These are phyloP conservation scores for Scutellaria barbata DNA, from an alignment of 257 asterid species.

Conservation along the genomic window DNA sequence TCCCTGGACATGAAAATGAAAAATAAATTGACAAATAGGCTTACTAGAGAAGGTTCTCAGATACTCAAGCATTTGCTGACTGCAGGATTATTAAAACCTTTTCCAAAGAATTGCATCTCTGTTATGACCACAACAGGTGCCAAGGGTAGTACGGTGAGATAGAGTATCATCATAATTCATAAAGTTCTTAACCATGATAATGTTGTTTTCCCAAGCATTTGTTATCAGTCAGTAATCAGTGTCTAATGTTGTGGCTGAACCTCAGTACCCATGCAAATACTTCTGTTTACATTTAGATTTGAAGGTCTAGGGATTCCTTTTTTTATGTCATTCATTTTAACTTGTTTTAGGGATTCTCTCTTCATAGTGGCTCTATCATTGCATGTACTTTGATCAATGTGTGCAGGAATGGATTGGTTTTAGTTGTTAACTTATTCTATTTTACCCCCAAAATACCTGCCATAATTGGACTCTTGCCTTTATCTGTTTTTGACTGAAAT, in stretches of 20 bases:
- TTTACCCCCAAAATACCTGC: not conserved
- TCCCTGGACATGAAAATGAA: constrained; percentile 93
- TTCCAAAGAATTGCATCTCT: constrained; percentile 93
- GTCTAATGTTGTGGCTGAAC: not conserved
- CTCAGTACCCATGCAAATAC: not conserved
- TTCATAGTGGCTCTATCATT: not conserved
- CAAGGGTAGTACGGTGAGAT: constrained; percentile 96
- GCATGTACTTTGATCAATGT: not conserved
- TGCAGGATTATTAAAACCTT: constrained; percentile 78
- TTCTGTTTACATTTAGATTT: not conserved
- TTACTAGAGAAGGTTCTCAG: constrained; percentile 69
- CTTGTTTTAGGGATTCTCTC: not conserved
- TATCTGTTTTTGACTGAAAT: not conserved
- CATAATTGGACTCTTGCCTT: not conserved
- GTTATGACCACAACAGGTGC: constrained; percentile 98
- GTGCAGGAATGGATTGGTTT: not conserved
- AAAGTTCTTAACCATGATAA: constrained; percentile 3
- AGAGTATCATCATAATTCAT: constrained; percentile 16
- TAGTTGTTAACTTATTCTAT: not conserved
- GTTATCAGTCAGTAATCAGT: constrained; percentile 14
- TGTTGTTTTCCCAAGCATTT: not conserved
- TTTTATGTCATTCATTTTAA: not conserved
- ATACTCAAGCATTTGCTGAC: constrained; percentile 84
- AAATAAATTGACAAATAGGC: constrained; percentile 72
- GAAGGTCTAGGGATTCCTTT: not conserved